These are phyloP conservation scores for Chlorella sp. DNA, from an alignment of 139 green algal genomes.

Conservation along the genomic window DNA sequence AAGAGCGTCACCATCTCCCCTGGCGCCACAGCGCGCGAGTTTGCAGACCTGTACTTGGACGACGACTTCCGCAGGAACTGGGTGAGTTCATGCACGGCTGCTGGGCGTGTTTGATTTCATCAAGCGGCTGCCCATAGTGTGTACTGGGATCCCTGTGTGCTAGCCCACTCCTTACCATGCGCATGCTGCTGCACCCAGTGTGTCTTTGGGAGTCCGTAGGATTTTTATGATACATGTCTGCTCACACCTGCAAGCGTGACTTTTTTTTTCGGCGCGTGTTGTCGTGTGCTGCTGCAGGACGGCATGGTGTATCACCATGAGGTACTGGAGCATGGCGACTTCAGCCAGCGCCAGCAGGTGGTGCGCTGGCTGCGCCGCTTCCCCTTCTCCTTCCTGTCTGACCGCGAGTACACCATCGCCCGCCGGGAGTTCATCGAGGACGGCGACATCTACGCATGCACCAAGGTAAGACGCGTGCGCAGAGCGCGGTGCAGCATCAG, in stretches of 20 bases:
- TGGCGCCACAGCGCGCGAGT: conserved; percentile 73
- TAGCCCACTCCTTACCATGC: too few relatives aligned
- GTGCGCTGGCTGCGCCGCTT: conserved; percentile 85
- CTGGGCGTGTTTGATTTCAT: too few relatives aligned
- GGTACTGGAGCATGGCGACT: conserved; percentile 51
- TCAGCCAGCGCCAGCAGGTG: conserved; percentile 59
- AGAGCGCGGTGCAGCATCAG: too few relatives aligned
- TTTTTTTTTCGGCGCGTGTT: too few relatives aligned
- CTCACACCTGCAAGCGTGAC: too few relatives aligned
- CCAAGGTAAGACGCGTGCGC: too few relatives aligned
- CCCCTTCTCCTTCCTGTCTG: conserved; percentile 79
- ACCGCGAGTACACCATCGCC: conserved; percentile 82
- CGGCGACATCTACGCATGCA: conserved; percentile 61
- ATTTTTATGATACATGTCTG: too few relatives aligned
- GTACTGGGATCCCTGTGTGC: too few relatives aligned
- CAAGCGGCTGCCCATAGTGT: too few relatives aligned
- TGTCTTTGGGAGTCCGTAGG: too few relatives aligned
- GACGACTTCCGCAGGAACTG: conserved; percentile 65
- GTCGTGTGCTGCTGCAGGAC: conserved; percentile 60
- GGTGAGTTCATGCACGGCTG: conserved; percentile 49
- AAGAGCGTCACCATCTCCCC: conserved; percentile 65
- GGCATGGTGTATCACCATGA: conserved; percentile 64
- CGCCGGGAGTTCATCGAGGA: conserved; percentile 44
- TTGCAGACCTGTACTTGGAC: conserved; percentile 82
- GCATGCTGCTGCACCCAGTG: too few relatives aligned